Percentiles rank a stretch among this genome's conserved stretches.
phyloP scores from a whole-genome alignment of 148 eudicot genomes.

The Oxyria digyna region DNA sequence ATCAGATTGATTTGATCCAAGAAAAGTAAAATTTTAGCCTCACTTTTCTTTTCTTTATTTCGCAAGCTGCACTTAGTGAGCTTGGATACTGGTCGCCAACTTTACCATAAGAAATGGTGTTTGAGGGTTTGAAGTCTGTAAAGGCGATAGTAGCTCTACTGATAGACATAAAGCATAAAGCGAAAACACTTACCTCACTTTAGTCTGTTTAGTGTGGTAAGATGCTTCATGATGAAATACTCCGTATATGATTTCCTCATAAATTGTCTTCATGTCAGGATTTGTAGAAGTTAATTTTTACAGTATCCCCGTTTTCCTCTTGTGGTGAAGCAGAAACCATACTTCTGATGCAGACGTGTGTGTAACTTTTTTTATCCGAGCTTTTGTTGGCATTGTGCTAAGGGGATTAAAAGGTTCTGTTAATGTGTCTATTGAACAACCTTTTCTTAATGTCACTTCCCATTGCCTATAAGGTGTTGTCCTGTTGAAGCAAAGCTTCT shows the following conservation, averaged over 20 bases:
- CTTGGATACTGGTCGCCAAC: neutral
- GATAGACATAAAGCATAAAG: neutral
- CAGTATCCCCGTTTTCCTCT: neutral
- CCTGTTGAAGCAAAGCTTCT: neutral
- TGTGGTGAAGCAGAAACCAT: neutral
- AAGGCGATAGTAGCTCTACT: neutral
- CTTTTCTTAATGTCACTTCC: neutral
- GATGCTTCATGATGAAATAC: neutral
- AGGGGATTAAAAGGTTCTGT: neutral
- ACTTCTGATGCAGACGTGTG: neutral
- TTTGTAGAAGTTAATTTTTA: neutral
- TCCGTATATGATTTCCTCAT: neutral
- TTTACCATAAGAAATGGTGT: neutral
- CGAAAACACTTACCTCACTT: neutral
- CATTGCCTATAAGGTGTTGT: conserved; percentile 2
- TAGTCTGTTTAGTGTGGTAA: no score
- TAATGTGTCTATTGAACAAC: neutral
- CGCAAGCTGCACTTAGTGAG: neutral
- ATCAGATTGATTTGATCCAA: neutral
- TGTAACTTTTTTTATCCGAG: neutral
- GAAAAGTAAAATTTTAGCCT: neutral
- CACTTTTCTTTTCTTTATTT: neutral
- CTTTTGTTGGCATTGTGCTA: neutral
- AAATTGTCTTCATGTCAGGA: neutral
- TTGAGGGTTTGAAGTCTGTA: neutral